Base-by-base conservation (phyloP, 164 flowering plant genomes). In the Umbilicus rupestris region DNA sequence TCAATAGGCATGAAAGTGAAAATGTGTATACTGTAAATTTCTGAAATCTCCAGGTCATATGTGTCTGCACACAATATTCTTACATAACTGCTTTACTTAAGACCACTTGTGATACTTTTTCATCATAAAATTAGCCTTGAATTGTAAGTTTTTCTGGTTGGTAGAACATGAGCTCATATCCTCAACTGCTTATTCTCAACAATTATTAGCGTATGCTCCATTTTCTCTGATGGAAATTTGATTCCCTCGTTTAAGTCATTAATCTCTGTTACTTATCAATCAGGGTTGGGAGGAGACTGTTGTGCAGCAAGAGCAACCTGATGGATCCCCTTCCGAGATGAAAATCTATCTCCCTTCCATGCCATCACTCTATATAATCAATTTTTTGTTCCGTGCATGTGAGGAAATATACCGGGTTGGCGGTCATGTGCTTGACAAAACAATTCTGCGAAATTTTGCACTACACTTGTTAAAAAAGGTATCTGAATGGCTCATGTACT, bases 271-370 rank as follows among this genome's bases (percentile, higher is more conserved):
- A 49, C 50, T 37, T 67, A 57, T 65, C 71, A 39, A 30, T 14
- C 80, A 88, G 99, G 96, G 99, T 44, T 95, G 99, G 99, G 97
- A 95, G 77, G 96, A 91, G 81, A 86, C 80, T 24, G 82, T 85
- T 7, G 79, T 92, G 45, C 86, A 87, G 79, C 95, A 89, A 78
- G 97, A 84, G 58, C 85, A 82, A 67, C 67, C 89, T 64, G 78
- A 65, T 67, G 94, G 83, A 45, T 71, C 68, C 64, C 78, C 75
- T 39, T 74, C 86, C 55, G 99, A 95, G 76, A 78, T 95, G 85
- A 88, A 82, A 75, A 85, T 95, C 47, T 81, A 82, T n/a, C 97
- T 95, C 63, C 99, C 99, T 69, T 92, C 87, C 55, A 76, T 90
- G 84, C 99, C 99, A 69, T 95, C 99, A 58, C 80, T 88, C 22